These are phyloP conservation scores for Venturia pyrina DNA, from an alignment of 2,329 filamentous ascomycete species.

Conservation along the genomic window DNA sequence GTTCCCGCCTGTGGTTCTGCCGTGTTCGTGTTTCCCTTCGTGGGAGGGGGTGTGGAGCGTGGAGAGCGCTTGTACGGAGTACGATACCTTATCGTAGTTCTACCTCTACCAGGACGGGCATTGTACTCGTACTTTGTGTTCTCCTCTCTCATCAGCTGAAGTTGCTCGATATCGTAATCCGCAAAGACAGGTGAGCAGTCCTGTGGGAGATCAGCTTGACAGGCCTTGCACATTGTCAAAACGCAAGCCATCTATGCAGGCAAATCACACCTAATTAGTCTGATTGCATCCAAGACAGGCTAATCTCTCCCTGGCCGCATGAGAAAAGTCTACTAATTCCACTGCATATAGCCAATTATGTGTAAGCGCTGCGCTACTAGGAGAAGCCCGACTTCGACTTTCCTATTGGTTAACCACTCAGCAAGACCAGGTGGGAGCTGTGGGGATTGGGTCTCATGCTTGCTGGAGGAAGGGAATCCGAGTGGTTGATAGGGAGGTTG, in stretches of 20 bases:
- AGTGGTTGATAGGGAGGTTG: neutral
- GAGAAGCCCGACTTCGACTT: neutral
- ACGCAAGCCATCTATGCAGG: neutral
- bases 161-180: too few species aligned
- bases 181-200: too few species aligned
- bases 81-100: too few species aligned
- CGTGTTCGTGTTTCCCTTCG: neutral
- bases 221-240: too few species aligned
- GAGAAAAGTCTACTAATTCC: neutral
- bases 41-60: neutral
- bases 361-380: slow-evolving; percentile 1
- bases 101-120: too few species aligned
- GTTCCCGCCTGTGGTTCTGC: neutral
- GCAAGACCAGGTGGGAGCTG: neutral
- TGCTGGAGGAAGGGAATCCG: neutral
- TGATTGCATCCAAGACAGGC: neutral
- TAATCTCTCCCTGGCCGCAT: neutral
- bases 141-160: neutral
- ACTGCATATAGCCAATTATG: neutral
- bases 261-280: neutral
- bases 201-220: too few species aligned
- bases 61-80: neutral
- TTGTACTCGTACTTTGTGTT: neutral
- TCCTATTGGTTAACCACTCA: neutral
- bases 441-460: neutral